These are phyloP conservation scores for Corchorus olitorius DNA, from an alignment of 345 rosid species.

Conservation along the genomic window DNA sequence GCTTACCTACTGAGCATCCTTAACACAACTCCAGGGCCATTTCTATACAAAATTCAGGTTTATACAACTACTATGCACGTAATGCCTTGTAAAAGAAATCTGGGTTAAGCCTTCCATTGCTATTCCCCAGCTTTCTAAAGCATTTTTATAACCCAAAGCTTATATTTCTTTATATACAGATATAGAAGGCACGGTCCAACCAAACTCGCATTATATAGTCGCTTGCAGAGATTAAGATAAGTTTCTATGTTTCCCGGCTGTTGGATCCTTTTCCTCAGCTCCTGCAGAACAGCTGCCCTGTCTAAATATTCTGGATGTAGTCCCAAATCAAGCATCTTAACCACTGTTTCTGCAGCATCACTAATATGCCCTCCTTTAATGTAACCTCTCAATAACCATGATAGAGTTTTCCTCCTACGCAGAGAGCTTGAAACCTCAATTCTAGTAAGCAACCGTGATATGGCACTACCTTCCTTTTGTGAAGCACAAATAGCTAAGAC, in stretches of 20 bases:
- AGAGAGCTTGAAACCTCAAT: conserved; percentile 48
- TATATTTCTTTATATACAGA: conserved; percentile 66
- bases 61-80: background rate
- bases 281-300: conserved; percentile 89
- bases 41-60: conserved; percentile 29
- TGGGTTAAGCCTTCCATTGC: background rate
- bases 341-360: conserved; percentile 70
- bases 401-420: conserved; percentile 63
- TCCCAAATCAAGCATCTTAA: conserved; percentile 75
- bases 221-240: conserved; percentile 71
- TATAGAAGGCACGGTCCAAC: conserved; percentile 82
- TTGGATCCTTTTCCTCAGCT: conserved; percentile 71
- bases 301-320: conserved; percentile 79
- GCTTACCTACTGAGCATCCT: conserved; percentile 2
- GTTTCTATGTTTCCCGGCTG: conserved; percentile 53
- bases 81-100: conserved; percentile 13
- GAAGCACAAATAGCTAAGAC: conserved; percentile 92
- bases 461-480: conserved; percentile 56
- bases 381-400: conserved; percentile 88
- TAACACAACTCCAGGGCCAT: conserved; percentile 4
- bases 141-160: conserved; percentile 83
- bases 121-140: conserved; percentile 37
- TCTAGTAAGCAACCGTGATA: conserved; percentile 63
- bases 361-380: conserved; percentile 81
- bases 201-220: conserved; percentile 59